Conservation (phyloP, 2,329 filamentous ascomycete species). For the Alternaria gansuensis region DNA sequence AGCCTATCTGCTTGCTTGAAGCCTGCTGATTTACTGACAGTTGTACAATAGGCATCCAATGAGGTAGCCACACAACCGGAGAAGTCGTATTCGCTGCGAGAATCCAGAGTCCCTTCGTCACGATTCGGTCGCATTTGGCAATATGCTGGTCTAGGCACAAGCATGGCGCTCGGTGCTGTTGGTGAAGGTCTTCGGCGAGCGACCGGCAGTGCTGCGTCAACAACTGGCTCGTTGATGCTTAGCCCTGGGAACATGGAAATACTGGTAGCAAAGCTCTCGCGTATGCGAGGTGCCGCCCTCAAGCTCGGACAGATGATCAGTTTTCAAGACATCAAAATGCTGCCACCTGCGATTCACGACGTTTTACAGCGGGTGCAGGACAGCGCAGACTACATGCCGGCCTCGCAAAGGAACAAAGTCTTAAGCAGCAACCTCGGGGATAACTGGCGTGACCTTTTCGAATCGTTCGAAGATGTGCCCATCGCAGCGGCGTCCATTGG, state of each 20-base stretch:
- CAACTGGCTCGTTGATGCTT: slow-evolving; percentile 79
- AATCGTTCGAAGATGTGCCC: slow-evolving; percentile 85
- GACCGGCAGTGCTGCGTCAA: slow-evolving; percentile 69
- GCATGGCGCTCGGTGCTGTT: slow-evolving; percentile 93
- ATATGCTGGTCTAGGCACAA: slow-evolving; percentile 89
- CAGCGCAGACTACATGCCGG: slow-evolving; percentile 96
- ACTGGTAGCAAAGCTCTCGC: slow-evolving; percentile 88
- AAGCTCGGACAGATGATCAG: slow-evolving; percentile 99
- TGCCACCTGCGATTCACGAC: slow-evolving; percentile 85
- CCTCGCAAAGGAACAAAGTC: slow-evolving; percentile 88
- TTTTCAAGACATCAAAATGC: slow-evolving; percentile 95
- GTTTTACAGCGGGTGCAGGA: slow-evolving; percentile 95
- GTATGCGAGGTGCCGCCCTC: slow-evolving; percentile 95
- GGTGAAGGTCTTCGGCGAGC: slow-evolving; percentile 83
- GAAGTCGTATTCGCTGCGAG: slow-evolving; percentile 74
- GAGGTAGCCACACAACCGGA: slow-evolving; percentile 40
- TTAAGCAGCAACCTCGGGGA: slow-evolving; percentile 78
- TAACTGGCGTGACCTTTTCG: slow-evolving; percentile 85
- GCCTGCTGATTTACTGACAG: slow-evolving; percentile 60
- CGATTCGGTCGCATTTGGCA: slow-evolving; percentile 91
- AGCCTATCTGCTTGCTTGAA: slow-evolving; percentile 10
- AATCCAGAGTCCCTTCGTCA: slow-evolving; percentile 90
- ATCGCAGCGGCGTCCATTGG: slow-evolving; percentile 97
- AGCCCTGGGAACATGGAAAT: slow-evolving; percentile 92
- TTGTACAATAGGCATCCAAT: slow-evolving; percentile 43